Percentiles rank a stretch among this genome's conserved stretches.
phyloP scores from a whole-genome alignment of 2,329 filamentous ascomycete species.

The Coniella lustricola region DNA sequence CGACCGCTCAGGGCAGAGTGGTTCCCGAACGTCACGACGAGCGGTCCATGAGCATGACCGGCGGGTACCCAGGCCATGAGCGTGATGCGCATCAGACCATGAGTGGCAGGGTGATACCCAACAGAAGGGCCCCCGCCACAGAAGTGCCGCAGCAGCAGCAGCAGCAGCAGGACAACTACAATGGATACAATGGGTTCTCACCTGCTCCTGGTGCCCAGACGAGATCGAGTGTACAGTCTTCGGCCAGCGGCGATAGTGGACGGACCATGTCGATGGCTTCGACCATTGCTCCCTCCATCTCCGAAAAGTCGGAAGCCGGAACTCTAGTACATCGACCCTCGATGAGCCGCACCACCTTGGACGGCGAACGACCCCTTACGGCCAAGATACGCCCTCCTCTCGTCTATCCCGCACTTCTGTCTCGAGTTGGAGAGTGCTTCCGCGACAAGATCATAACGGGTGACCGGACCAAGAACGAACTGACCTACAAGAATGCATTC shows the following conservation, averaged over 20 bases:
- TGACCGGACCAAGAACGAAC: conserved; percentile 90
- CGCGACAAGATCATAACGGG: conserved; percentile 78
- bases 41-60: conserved; percentile 92
- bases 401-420: conserved; percentile 89
- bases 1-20: conserved; percentile 83
- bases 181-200: conserved; percentile 31
- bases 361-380: conserved; percentile 50
- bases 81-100: conserved; percentile 82
- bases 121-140: conserved; percentile 39
- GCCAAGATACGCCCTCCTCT: conserved; percentile 67
- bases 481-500: conserved; percentile 96
- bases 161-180: conserved; percentile 23
- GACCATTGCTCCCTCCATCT: conserved; percentile 61
- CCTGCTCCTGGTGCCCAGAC: conserved; percentile 47
- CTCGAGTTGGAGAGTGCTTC: conserved; percentile 89
- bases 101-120: conserved; percentile 86
- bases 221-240: conserved; percentile 57
- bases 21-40: conserved; percentile 91
- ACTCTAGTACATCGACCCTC: conserved; percentile 49
- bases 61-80: conserved; percentile 61
- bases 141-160: conserved; percentile 13
- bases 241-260: conserved; percentile 40
- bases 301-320: conserved; percentile 22
- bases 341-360: conserved; percentile 45
- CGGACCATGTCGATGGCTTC: conserved; percentile 93